Evolutionary conservation across 805 yeast genomes (phyloP), one percentile per base, ranked within the genome.

Genomic region (Cyberlindnera euphorbiiphila): DNA sequence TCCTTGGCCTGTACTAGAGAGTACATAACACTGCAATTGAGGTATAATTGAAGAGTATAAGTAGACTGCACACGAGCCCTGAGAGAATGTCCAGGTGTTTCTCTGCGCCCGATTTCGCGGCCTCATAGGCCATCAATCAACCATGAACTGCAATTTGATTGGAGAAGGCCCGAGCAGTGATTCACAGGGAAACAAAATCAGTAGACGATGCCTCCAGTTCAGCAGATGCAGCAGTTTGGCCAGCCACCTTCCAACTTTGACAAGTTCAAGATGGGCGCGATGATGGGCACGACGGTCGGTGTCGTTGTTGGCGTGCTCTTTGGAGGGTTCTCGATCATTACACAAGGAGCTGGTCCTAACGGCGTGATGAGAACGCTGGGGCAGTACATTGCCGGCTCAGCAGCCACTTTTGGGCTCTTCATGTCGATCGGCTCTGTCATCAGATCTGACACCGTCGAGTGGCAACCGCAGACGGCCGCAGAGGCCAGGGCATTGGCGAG

Each of bases 281-380:
- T 91, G 69, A 93, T 93, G 97, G 99, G 99, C 46, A 78, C 71
- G 13, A 62, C 71, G 2, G 72, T 66, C 14, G 98, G 98, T 48
- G 93, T 88, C 9, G 93, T 94, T 56, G 87, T 91, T 26, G 98
- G 98, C 46, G 82, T 91, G 32, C 68, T 94, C 49, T 93, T 91
- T 61, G 98, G 98, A 35, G 95, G 96, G 17, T 79, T 85, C 56
- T 82, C 96, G 41, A 83, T 94, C 50, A 62, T 87, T 48, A 89
- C 88, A 39, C 81, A 84, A 50, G 99, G 99, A 14, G 93, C 98
- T n/a, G 96, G 96, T 11, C 98, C 99, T 33, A 85, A 86, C 57
- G 99, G 99, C 39, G 86, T 86, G 40, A 85, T 93, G 81, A 81
- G 96, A 67, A 91, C 97, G 2, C 68, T 93, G 57, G 98, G 98